phyloP scores from a whole-genome alignment of 2,329 filamentous ascomycete genomes.

The Tolypocladium guangdongense region DNA sequence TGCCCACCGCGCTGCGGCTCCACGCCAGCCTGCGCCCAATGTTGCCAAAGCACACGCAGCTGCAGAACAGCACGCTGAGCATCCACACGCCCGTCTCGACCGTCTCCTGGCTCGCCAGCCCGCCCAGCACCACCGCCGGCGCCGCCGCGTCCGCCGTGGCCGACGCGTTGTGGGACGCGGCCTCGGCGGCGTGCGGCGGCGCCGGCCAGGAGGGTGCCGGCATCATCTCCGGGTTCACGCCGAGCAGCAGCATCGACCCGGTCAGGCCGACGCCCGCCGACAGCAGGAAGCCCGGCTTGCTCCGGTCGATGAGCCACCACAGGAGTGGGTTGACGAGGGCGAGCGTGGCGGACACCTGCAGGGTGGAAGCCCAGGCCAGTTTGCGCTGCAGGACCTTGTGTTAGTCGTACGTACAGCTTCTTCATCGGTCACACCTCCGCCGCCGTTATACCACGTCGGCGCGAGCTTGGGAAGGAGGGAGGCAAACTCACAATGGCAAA shows the following conservation, averaged over 20 bases:
- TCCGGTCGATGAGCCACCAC: constrained; percentile 94
- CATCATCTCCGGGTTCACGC: constrained; percentile 67
- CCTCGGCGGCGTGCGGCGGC: constrained; percentile 11
- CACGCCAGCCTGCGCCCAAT: constrained; percentile 73
- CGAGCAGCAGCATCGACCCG: constrained; percentile 64
- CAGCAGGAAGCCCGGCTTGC: constrained; percentile 71
- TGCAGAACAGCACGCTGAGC: constrained; percentile 87
- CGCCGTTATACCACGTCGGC: no score
- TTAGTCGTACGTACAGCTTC: neutral
- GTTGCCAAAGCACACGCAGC: constrained; percentile 91
- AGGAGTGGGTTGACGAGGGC: constrained; percentile 85
- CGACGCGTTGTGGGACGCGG: constrained; percentile 4
- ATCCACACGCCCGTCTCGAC: constrained; percentile 78
- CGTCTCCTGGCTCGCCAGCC: constrained; percentile 48
- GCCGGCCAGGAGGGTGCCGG: constrained; percentile 47
- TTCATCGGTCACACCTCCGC: neutral
- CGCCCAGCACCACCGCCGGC: constrained; percentile 26
- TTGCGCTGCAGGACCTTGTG: constrained; percentile 50
- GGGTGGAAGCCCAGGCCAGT: constrained; percentile 84
- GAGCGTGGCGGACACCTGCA: constrained; percentile 85
- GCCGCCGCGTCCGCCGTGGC: neutral
- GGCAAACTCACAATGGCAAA: constrained; percentile 61
- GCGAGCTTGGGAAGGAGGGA: neutral
- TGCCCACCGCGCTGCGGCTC: constrained; percentile 18
- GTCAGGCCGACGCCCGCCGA: constrained; percentile 61